Evolutionary conservation across 257 asterid genomes (phyloP), one percentile per base, ranked within the genome.

Genomic region (Penstemon newberryi): DNA sequence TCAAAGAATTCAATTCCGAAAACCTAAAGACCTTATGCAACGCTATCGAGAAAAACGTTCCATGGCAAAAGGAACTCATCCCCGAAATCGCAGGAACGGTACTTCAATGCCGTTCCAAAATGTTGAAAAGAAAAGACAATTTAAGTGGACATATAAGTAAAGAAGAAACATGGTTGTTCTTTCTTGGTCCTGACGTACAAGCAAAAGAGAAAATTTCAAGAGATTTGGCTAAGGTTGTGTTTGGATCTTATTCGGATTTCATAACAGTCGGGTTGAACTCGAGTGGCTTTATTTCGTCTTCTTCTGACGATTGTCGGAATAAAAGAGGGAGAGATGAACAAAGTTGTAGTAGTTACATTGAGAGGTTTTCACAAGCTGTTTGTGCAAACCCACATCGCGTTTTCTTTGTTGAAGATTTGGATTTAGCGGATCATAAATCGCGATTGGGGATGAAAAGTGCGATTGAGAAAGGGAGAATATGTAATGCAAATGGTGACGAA

Each of bases 141-240:
- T 0, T 1, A 51, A 6, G 7, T 41, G 11, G 6, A 7, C 7
- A 2, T 5, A 0, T 18, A 72, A 41, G 33, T 4, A 92, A 84
- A 70, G 87, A 87, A 68, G 98, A 87, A 37, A 85, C 93, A 3
- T 92, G 98, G 98, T 38, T 92, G 10, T 64, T 83, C 51, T 89
- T 89, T 73, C 84, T 75, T 36, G 98, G 98, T 8, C 67, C 59
- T 1, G 96, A 83, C 51, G 64, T 70, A 3, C 82, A 70, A 10
- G 86, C 86, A 5, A 92, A 92, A 69, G 95, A 86, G 62, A 78
- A 62, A 9, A 78, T 90, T 4, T 88, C 90, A 0, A 79, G 78
- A 59, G 97, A 92, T 68, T 18, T 92, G 59, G 95, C 98, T 54
- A 89, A 75, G 44, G 44, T 76, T 59, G 87, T 92, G 67, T 92